Percentiles rank a stretch among this genome's conserved stretches.
These are phyloP conservation scores for Obba rivulosa DNA, from an alignment of 768 basidiomycete genomes.

Conservation along the genomic window DNA sequence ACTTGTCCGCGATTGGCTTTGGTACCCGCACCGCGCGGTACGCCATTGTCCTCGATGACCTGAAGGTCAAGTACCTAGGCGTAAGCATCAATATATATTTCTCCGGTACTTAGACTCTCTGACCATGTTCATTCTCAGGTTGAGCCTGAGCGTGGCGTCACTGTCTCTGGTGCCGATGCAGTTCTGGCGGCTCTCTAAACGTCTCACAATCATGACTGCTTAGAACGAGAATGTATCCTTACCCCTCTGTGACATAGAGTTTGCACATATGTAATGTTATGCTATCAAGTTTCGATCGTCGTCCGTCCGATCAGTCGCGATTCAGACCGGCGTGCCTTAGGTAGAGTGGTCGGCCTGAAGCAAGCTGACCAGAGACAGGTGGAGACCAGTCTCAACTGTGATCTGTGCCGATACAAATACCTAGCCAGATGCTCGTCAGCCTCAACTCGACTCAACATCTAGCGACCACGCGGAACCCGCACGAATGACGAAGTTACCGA, in stretches of 20 bases:
- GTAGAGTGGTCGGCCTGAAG: no score
- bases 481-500: slow-evolving; percentile 7
- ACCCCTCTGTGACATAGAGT: no score
- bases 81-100: slow-evolving; percentile 12
- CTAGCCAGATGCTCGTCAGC: not conserved
- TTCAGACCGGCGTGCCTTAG: no score
- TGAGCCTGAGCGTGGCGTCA: slow-evolving; percentile 30
- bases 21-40: slow-evolving; percentile 43
- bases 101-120: not conserved
- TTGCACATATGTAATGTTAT: no score
- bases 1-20: slow-evolving; percentile 37
- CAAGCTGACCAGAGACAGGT: no score
- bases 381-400: no score
- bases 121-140: slow-evolving; percentile 13
- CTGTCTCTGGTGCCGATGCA: slow-evolving; percentile 33
- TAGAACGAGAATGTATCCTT: no score
- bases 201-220: not conserved
- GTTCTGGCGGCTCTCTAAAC: slow-evolving; percentile 33
- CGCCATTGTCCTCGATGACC: slow-evolving; percentile 62
- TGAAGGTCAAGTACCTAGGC: slow-evolving; percentile 62
- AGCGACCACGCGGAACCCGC: not conserved
- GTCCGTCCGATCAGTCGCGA: no score
- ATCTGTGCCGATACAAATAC: not conserved
- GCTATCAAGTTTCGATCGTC: no score
- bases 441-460: not conserved